Conservation (phyloP, 2,329 filamentous ascomycete genomes). For the Fusarium dimerum region DNA sequence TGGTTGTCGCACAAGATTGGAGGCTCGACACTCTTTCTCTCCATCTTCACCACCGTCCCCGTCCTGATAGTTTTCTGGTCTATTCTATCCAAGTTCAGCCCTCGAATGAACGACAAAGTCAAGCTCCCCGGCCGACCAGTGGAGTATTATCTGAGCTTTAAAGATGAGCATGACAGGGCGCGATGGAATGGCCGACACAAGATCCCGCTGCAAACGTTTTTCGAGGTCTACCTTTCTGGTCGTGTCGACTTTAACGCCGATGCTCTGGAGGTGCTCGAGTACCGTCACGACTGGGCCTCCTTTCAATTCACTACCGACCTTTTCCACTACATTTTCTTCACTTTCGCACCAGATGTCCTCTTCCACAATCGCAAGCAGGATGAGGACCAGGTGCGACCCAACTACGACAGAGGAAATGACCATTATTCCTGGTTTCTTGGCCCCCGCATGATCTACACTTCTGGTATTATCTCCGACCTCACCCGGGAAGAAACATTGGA, state of each 20-base stretch:
- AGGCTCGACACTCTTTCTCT: slow-evolving; percentile 81
- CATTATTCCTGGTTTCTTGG: slow-evolving; percentile 97
- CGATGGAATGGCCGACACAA: slow-evolving; percentile 74
- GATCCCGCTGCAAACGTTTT: slow-evolving; percentile 85
- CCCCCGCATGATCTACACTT: slow-evolving; percentile 96
- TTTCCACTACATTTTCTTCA: slow-evolving; percentile 80
- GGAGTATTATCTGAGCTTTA: slow-evolving; percentile 84
- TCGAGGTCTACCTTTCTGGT: slow-evolving; percentile 92
- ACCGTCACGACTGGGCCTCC: slow-evolving; percentile 91
- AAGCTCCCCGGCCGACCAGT: slow-evolving; percentile 79
- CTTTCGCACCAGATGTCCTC: slow-evolving; percentile 81
- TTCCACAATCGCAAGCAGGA: slow-evolving; percentile 89
- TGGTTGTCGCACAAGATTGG: slow-evolving; percentile 81
- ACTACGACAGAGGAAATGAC: slow-evolving; percentile 94
- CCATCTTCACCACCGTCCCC: slow-evolving; percentile 72
- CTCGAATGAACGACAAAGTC: slow-evolving; percentile 87
- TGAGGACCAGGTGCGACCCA: slow-evolving; percentile 91
- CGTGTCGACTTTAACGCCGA: slow-evolving; percentile 93
- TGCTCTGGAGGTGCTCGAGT: slow-evolving; percentile 80
- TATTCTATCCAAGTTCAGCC: slow-evolving; percentile 73
- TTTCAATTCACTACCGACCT: slow-evolving; percentile 82
- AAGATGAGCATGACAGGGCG: slow-evolving; percentile 51
- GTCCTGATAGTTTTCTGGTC: slow-evolving; percentile 81
- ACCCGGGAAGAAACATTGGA: slow-evolving; percentile 87
- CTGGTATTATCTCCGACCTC: slow-evolving; percentile 83